These are phyloP conservation scores for Rhizopus delemar DNA, from an alignment of 371 early-diverging fungal genomes.

Conservation along the genomic window DNA sequence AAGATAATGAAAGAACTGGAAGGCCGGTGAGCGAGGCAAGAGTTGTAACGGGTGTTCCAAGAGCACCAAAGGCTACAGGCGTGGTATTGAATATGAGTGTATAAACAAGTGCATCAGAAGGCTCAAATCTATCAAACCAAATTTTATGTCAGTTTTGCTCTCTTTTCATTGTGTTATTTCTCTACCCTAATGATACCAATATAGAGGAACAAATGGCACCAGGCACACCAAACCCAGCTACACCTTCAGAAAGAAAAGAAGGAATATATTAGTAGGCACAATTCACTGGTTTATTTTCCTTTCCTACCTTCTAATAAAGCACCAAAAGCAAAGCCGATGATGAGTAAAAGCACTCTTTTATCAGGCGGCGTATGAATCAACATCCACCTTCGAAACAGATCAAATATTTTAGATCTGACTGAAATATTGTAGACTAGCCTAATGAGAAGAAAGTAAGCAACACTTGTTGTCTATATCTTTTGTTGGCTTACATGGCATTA, in stretches of 20 bases:
- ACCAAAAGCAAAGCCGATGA: conserved; percentile 44
- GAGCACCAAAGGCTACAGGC: conserved; percentile 20
- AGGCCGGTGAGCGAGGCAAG: conserved; percentile 36
- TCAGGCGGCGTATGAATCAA: conserved; percentile 43
- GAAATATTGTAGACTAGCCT: conserved; percentile 46
- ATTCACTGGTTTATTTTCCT: neutral
- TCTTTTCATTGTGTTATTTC: neutral
- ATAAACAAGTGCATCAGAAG: conserved; percentile 28
- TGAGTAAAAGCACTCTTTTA: conserved; percentile 36
- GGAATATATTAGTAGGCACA: neutral
- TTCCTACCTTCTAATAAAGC: conserved; percentile 42
- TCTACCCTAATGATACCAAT: conserved; percentile 47
- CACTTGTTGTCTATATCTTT: neutral
- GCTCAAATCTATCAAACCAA: conserved; percentile 30
- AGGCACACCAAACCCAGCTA: conserved; percentile 51
- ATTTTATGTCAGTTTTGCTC: neutral
- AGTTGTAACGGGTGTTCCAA: conserved; percentile 29
- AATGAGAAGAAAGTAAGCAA: neutral
- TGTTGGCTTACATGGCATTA: conserved; percentile 37
- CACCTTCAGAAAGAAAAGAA: conserved; percentile 18
- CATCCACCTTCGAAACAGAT: conserved; percentile 50
- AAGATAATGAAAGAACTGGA: conserved; percentile 30
- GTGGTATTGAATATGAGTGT: conserved; percentile 21
- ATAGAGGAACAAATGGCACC: conserved; percentile 51
- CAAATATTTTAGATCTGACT: conserved; percentile 42